These are phyloP conservation scores for Ceratocystis destructans DNA, from an alignment of 2,329 filamentous ascomycete genomes.

Conservation along the genomic window DNA sequence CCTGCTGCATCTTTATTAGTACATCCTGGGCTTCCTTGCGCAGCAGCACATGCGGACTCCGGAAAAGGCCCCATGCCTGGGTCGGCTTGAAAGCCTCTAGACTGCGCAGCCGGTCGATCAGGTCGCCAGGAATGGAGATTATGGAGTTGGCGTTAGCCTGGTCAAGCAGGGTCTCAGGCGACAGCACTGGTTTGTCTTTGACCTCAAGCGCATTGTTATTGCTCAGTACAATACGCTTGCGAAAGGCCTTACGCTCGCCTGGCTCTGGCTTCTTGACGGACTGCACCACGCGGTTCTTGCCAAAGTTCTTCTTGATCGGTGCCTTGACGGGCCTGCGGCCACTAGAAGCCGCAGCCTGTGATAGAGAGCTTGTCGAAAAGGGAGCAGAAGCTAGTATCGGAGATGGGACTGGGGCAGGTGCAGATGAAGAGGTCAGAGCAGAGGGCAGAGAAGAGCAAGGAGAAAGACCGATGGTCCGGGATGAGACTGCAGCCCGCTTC, in stretches of 20 bases:
- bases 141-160: slow-evolving; percentile 49
- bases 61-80: slow-evolving; percentile 79
- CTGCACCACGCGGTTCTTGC: slow-evolving; percentile 32
- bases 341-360: slow-evolving; percentile 22
- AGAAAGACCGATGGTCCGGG: slow-evolving; percentile 24
- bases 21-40: slow-evolving; percentile 65
- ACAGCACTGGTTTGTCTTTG: slow-evolving; percentile 49
- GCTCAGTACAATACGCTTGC: slow-evolving; percentile 80
- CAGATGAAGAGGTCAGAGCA: slow-evolving; percentile 22
- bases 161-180: slow-evolving; percentile 39
- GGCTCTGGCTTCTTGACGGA: slow-evolving; percentile 39
- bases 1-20: slow-evolving; percentile 46
- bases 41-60: slow-evolving; percentile 64
- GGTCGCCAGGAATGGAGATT: slow-evolving; percentile 49
- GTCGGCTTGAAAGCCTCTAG: slow-evolving; percentile 81
- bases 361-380: slow-evolving; percentile 30
- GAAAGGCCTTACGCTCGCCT: slow-evolving; percentile 74
- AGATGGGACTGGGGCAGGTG: neutral
- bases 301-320: slow-evolving; percentile 38
- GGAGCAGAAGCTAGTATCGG: slow-evolving; percentile 25
- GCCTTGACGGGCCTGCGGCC: slow-evolving; percentile 25
- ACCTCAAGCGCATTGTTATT: slow-evolving; percentile 87
- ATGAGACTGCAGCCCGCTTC: slow-evolving; percentile 26
- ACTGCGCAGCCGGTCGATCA: slow-evolving; percentile 70
- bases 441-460: neutral